These are phyloP conservation scores for Coix lacrymajobi DNA, from an alignment of 176 grass and related monocot species.

Conservation along the genomic window DNA sequence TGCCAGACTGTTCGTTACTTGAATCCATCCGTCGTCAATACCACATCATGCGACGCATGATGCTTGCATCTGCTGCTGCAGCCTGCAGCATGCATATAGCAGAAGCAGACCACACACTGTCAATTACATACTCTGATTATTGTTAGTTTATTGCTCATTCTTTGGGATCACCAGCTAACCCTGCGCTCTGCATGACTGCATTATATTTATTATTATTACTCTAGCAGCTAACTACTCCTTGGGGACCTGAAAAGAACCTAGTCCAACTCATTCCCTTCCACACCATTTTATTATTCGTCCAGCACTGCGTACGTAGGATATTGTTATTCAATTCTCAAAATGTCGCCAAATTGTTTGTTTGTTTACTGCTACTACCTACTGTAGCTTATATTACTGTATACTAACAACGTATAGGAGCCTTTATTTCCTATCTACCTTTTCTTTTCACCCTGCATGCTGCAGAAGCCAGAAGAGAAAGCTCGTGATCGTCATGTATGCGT, in stretches of 20 bases:
- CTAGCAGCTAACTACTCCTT: background rate
- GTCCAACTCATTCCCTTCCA: constrained; percentile 18
- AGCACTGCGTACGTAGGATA: constrained; percentile 3
- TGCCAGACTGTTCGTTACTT: background rate
- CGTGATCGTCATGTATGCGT: background rate
- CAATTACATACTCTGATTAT: background rate
- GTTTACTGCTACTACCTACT: background rate
- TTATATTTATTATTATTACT: background rate
- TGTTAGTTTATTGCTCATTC: background rate
- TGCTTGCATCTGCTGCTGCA: constrained; percentile 5
- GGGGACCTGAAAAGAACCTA: constrained; percentile 38
- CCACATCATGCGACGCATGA: constrained; percentile 1
- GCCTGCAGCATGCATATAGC: background rate
- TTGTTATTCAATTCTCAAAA: constrained; percentile 14
- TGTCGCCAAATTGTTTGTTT: background rate
- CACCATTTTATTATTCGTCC: constrained; percentile 19
- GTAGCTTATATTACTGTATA: too few relatives aligned
- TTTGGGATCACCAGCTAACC: constrained; percentile 22
- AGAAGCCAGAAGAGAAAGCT: too few relatives aligned
- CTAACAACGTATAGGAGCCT: too few relatives aligned
- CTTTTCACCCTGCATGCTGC: background rate
- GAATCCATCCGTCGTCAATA: constrained; percentile 9
- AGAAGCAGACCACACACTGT: background rate
- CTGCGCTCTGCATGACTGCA: background rate
- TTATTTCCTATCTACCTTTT: too few relatives aligned